Evolutionary conservation across 2,329 filamentous ascomycete genomes (phyloP).

Genomic region (Parascedosporium putredinis): DNA sequence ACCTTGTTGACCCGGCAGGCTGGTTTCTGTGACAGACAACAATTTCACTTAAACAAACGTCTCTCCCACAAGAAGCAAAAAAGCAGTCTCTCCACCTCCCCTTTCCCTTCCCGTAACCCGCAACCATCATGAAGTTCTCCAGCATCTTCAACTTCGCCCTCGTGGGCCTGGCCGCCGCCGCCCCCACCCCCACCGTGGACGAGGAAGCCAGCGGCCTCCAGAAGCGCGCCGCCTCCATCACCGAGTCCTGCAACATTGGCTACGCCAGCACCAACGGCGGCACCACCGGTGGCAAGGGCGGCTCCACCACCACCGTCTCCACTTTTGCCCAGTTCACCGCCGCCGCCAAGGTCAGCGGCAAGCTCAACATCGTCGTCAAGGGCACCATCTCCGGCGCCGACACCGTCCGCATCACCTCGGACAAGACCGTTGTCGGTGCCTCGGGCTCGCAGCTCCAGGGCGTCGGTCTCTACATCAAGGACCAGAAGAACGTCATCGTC

Average conservation of each 20-base stretch:
- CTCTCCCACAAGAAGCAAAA: no score
- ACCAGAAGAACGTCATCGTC: constrained; percentile 42
- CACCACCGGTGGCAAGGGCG: constrained; percentile 33
- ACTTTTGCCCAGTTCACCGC: constrained; percentile 26
- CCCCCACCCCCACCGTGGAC: constrained; percentile 20
- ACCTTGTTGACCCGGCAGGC: not conserved
- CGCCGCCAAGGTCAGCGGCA: constrained; percentile 25
- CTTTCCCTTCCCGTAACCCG: no score
- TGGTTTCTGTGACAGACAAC: not conserved
- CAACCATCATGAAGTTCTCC: constrained; percentile 25
- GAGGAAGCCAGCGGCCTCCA: constrained; percentile 16
- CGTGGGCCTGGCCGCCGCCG: constrained; percentile 19
- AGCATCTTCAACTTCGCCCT: constrained; percentile 18
- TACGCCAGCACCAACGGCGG: constrained; percentile 27
- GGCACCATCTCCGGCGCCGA: constrained; percentile 30
- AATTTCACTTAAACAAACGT: not conserved
- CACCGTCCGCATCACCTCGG: constrained; percentile 32
- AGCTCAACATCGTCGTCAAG: constrained; percentile 33
- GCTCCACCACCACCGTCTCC: constrained; percentile 27
- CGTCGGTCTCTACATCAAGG: constrained; percentile 35
- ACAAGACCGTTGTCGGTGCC: constrained; percentile 41
- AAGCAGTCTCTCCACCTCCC: no score
- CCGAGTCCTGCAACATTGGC: constrained; percentile 24
- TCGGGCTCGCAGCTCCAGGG: constrained; percentile 30
- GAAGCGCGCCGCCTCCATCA: constrained; percentile 24